Conservation (phyloP, 306 rosid genomes). For the Pyrus communis region DNA sequence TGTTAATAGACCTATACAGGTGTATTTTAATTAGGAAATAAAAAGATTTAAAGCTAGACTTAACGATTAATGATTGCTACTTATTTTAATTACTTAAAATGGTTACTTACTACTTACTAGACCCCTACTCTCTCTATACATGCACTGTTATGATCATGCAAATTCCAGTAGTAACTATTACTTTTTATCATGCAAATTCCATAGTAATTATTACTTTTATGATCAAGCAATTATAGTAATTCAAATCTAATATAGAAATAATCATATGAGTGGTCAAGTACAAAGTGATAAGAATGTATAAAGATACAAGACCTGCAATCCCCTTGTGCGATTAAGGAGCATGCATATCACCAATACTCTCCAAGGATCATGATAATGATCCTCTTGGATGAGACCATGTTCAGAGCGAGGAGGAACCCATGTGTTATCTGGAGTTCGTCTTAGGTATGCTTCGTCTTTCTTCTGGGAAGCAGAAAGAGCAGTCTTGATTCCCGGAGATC, state of each 20-base stretch:
- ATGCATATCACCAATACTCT: slow-evolving; percentile 64
- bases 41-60: background rate
- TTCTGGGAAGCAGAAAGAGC: slow-evolving; percentile 29
- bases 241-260: background rate
- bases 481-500: background rate
- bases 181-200: no score
- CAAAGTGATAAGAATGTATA: background rate
- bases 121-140: background rate
- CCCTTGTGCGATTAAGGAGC: slow-evolving; percentile 54
- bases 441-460: slow-evolving; percentile 43
- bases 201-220: no score
- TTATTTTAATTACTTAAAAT: background rate
- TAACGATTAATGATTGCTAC: background rate
- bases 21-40: background rate
- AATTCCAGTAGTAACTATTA: no score
- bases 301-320: slow-evolving; percentile 37
- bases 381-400: slow-evolving; percentile 51
- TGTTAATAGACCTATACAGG: background rate
- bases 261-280: background rate
- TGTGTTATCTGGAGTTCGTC: slow-evolving; percentile 37
- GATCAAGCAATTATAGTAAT: background rate
- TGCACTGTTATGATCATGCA: background rate
- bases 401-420: slow-evolving; percentile 67
- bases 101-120: background rate
- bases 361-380: slow-evolving; percentile 67